phyloP scores from a whole-genome alignment of 768 basidiomycete species.

The Boletus reticuloceps region DNA sequence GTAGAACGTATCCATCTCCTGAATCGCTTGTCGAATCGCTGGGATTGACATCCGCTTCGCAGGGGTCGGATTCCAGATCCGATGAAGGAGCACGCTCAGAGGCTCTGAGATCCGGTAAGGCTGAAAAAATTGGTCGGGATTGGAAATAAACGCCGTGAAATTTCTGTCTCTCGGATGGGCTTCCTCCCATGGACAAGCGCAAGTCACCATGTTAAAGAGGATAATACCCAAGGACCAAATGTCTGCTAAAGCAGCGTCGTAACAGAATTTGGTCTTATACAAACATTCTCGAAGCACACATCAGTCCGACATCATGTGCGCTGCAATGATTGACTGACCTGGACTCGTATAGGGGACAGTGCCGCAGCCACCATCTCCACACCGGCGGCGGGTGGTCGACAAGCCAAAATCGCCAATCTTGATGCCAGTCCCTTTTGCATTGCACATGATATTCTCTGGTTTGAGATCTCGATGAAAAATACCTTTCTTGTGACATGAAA shows the following conservation, averaged over 20 bases:
- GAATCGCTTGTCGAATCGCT: slow-evolving; percentile 13
- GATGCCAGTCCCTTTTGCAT: slow-evolving; percentile 48
- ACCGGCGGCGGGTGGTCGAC: slow-evolving; percentile 44
- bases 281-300: slow-evolving; percentile 49
- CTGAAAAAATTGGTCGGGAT: neutral
- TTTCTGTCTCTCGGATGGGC: neutral
- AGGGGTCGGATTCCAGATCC: slow-evolving; percentile 15
- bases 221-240: slow-evolving; percentile 79
- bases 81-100: slow-evolving; percentile 5
- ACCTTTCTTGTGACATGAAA: slow-evolving; percentile 65
- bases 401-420: slow-evolving; percentile 80
- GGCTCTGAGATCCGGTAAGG: slow-evolving; percentile 8
- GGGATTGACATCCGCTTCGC: slow-evolving; percentile 16
- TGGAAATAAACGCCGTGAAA: slow-evolving; percentile 1
- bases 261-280: slow-evolving; percentile 33
- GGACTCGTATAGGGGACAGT: slow-evolving; percentile 69
- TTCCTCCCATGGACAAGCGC: slow-evolving; percentile 26
- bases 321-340: slow-evolving; percentile 43
- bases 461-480: slow-evolving; percentile 88
- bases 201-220: slow-evolving; percentile 79
- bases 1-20: slow-evolving; percentile 17
- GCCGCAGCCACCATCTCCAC: slow-evolving; percentile 55
- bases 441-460: slow-evolving; percentile 78
- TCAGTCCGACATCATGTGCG: slow-evolving; percentile 4
- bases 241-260: slow-evolving; percentile 37